Conservation (phyloP, 352 stramenopile genomes). For the Globisporangium carolinianum region DNA sequence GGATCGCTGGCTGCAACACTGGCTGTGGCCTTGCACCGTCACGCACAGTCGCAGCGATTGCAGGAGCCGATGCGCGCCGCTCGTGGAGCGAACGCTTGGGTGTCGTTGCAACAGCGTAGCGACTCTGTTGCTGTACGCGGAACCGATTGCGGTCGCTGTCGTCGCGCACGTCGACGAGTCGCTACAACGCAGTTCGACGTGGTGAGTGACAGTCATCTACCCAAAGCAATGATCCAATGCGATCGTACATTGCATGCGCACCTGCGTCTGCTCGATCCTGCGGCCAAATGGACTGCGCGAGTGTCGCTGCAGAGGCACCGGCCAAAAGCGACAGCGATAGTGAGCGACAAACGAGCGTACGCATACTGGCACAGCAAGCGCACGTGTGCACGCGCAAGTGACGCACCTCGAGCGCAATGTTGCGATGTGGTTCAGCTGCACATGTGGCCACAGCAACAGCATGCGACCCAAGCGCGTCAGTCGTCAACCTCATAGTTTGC, state of each 20-base stretch:
- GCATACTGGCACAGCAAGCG: background rate
- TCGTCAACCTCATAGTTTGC: no score
- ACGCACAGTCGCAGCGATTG: no score
- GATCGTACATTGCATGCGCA: constrained; percentile 3
- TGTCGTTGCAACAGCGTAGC: background rate
- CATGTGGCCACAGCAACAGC: no score
- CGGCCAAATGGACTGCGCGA: constrained; percentile 34
- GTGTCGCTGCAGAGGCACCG: constrained; percentile 14
- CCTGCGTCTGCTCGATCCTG: constrained; percentile 30
- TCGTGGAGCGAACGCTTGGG: background rate
- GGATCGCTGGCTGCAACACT: no score
- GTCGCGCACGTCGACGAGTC: constrained; percentile 3
- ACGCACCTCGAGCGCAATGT: constrained; percentile 2
- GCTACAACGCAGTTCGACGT: background rate
- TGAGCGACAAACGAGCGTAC: no score
- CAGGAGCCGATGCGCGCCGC: no score
- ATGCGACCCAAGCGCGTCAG: background rate
- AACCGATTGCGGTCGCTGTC: constrained; percentile 1
- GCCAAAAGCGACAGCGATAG: no score
- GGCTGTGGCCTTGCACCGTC: no score
- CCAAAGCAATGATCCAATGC: background rate
- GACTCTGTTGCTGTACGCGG: constrained; percentile 8
- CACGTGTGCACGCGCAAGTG: background rate
- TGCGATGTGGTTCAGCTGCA: background rate
- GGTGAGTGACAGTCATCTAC: no score